A percentile compares a stretch with the other conserved stretches of the same genome.
These are phyloP conservation scores for Rhizopogon rudus DNA, from an alignment of 768 basidiomycete genomes.

Conservation along the genomic window DNA sequence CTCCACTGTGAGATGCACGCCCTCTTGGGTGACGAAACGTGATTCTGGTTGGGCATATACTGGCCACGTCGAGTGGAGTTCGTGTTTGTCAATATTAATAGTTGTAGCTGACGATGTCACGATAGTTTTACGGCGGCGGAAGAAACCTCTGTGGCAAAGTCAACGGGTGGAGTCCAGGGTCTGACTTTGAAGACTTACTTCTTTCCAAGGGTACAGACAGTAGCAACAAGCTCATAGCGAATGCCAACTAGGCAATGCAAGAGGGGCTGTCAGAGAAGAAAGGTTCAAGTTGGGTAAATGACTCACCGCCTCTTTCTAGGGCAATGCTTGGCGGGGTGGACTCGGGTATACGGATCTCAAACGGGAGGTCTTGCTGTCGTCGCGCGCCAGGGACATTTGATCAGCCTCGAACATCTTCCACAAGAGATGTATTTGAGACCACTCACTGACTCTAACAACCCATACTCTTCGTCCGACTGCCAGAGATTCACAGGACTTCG, in stretches of 20 bases:
- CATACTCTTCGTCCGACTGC: constrained; percentile 75
- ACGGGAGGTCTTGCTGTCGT: constrained; percentile 78
- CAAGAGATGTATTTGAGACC: background rate
- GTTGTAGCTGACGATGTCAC: constrained; percentile 62
- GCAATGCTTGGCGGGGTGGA: constrained; percentile 84
- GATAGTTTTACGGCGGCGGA: constrained; percentile 73
- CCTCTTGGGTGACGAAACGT: constrained; percentile 61
- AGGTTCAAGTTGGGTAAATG: background rate
- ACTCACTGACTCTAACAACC: constrained; percentile 59
- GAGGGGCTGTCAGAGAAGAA: background rate
- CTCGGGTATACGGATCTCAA: constrained; percentile 89
- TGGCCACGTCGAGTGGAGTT: constrained; percentile 91
- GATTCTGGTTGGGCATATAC: constrained; percentile 77
- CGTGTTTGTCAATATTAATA: constrained; percentile 90
- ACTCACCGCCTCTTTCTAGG: constrained; percentile 67
- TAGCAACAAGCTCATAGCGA: constrained; percentile 86
- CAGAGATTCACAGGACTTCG: constrained; percentile 80
- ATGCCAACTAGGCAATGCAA: constrained; percentile 56
- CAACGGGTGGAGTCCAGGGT: background rate
- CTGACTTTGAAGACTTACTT: constrained; percentile 40
- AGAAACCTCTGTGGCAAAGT: constrained; percentile 55
- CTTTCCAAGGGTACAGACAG: constrained; percentile 82
- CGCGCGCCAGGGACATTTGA: constrained; percentile 1
- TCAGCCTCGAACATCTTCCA: constrained; percentile 1
- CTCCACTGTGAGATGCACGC: constrained; percentile 70